Percentiles rank a stretch among this genome's conserved stretches.
Evolutionary conservation across 2,329 filamentous ascomycete species (phyloP).

Genomic region (Salinomyces thailandicus): DNA sequence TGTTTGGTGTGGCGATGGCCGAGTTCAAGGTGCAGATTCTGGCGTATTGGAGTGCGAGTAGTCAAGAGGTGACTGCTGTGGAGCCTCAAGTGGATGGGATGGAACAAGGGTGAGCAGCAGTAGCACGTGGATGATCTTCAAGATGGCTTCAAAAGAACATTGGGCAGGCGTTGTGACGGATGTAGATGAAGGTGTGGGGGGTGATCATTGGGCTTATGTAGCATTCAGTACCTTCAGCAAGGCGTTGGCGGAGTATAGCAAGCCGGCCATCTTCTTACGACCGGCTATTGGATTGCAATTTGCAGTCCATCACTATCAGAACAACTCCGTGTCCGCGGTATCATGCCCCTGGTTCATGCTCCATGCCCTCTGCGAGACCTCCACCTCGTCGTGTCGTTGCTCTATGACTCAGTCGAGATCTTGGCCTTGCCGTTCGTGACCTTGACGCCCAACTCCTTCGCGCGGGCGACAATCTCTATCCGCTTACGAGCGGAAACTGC

Average conservation of each 20-base stretch:
- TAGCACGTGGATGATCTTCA: too few species aligned
- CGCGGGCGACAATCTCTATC: constrained; percentile 92
- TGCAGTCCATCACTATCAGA: constrained; percentile 3
- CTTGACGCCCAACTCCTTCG: constrained; percentile 98
- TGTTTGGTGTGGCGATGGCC: constrained; percentile 81
- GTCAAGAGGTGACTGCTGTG: constrained; percentile 25
- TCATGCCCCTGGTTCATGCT: too few species aligned
- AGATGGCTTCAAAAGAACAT: too few species aligned
- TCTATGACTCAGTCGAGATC: constrained; percentile 79
- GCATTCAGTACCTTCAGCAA: constrained; percentile 19
- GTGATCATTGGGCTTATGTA: constrained; percentile 3
- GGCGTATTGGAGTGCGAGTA: constrained; percentile 41
- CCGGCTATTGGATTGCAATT: constrained; percentile 10
- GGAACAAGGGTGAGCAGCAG: constrained; percentile 20
- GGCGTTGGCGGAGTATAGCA: constrained; percentile 21
- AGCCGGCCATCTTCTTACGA: background rate
- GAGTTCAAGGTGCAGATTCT: constrained; percentile 78
- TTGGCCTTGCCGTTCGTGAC: constrained; percentile 99
- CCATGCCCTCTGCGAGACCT: too few species aligned
- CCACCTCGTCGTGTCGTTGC: too few species aligned
- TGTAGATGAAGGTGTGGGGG: too few species aligned
- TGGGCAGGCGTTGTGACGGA: too few species aligned
- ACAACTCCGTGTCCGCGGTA: too few species aligned
- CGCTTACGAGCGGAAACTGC: constrained; percentile 97
- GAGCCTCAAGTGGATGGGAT: constrained; percentile 15